Evolutionary conservation across 73 alveolate species (phyloP).

Genomic region (Halteria grandinella): DNA sequence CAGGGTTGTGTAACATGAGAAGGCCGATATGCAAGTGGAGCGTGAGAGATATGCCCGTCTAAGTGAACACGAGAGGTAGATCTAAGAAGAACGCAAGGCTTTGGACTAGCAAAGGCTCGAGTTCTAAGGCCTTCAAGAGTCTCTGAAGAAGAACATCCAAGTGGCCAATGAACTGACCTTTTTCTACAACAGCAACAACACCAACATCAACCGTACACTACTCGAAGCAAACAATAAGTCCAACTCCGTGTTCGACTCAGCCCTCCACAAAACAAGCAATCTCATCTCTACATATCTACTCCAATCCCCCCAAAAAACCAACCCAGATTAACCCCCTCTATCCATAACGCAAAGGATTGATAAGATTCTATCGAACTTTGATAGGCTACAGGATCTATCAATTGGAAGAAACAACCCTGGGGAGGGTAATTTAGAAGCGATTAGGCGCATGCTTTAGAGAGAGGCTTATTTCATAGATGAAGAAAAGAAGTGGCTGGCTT

Average conservation of each 20-base stretch:
- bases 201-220: neutral
- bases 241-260: neutral
- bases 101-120: neutral
- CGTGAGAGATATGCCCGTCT: slow-evolving; percentile 6
- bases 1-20: slow-evolving; percentile 3
- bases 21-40: neutral
- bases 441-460: slow-evolving; percentile 5
- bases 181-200: neutral
- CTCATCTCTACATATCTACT: neutral
- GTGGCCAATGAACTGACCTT: neutral
- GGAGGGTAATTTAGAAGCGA: neutral
- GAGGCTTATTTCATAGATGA: slow-evolving; percentile 48
- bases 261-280: neutral
- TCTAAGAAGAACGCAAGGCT: slow-evolving; percentile 9
- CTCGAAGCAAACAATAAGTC: neutral
- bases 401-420: neutral
- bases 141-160: slow-evolving; percentile 3
- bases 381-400: neutral
- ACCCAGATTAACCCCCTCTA: neutral
- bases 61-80: slow-evolving; percentile 11
- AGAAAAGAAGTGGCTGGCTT: slow-evolving; percentile 19
- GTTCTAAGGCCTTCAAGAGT: neutral
- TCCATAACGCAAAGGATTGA: slow-evolving; percentile 5
- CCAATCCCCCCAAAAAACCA: neutral
- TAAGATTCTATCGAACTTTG: neutral